Evolutionary conservation across 257 asterid species (phyloP), one percentile per base, ranked within the genome.

Genomic region (Hygrophila difformis): DNA sequence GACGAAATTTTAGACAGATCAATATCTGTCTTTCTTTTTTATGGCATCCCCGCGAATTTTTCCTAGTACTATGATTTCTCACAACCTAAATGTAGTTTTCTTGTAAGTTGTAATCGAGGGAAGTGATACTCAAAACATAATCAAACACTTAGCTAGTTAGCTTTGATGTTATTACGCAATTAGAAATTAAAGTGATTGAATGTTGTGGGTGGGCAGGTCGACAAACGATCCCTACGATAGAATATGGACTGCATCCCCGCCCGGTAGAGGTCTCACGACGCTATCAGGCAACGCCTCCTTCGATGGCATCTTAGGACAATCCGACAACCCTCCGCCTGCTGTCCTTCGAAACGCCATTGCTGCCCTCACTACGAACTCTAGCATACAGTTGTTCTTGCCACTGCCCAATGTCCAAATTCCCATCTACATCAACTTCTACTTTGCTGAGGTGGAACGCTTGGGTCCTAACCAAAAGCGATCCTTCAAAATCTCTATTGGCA

Each of bases 321-420:
- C n/a, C 1, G 86, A 82, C 18, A 4, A 15, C 9, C 94, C 89
- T 3, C 94, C 94, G 24, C 45, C 62, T 2, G 15, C 60, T 4
- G 73, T 68, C 16, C 20, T 82, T 22, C 51, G n/a, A 39, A 65
- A 55, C 34, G 91, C 91, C 17, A 23, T 73, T 17, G 62, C 76
- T 6, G 41, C 73, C n/a, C 2, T 28, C 1, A 39, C 22, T 8
- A 37, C 53, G 1, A 64, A 72, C 22, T 12, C 20, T 1, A 2
- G 13, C 36, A 43, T 79, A 11, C 18, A 4, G 5, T 36, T 78
- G 12, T 12, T 39, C 43, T 41, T 64, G 44, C 65, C 34, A 46
- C 62, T 72, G 33, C 75, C 75, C 31, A 9, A 56, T 0, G 31
- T 33, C 3, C 43, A 51, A 6, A 40, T 49, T 50, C 59, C 57